Evolutionary conservation across 257 asterid species (phyloP).

Genomic region (Penstemon davidsonii): DNA sequence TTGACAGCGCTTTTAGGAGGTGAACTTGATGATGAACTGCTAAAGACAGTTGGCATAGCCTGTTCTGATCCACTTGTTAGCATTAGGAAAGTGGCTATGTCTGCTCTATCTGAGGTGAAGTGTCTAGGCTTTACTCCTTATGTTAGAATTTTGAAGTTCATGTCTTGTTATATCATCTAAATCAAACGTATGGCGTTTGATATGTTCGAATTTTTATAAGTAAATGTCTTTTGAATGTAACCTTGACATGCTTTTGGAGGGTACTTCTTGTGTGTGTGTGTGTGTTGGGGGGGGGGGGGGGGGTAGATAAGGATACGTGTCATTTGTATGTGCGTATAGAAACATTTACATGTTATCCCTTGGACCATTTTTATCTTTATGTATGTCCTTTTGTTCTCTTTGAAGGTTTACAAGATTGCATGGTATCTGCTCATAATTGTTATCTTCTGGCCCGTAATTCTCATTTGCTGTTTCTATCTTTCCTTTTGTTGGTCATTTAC

Average conservation of each 20-base stretch:
- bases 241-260: not conserved
- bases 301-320: not conserved
- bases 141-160: not conserved
- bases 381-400: not conserved
- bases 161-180: not conserved
- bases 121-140: constrained; percentile 6
- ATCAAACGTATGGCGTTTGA: constrained; percentile 5
- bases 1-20: constrained; percentile 58
- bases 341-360: constrained; percentile 17
- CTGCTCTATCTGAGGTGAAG: constrained; percentile 92
- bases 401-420: constrained; percentile 8
- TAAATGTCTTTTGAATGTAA: not conserved
- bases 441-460: not conserved
- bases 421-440: constrained; percentile 19
- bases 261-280: not conserved
- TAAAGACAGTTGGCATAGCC: constrained; percentile 80
- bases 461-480: constrained; percentile 12
- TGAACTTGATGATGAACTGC: constrained; percentile 66
- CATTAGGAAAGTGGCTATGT: constrained; percentile 82
- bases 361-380: not conserved
- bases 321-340: not conserved
- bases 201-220: not conserved
- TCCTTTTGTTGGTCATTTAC: constrained; percentile 4
- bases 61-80: constrained; percentile 98
- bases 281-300: not conserved